Base-by-base conservation (phyloP, 2,329 filamentous ascomycete genomes). In the Didymella exigua region DNA sequence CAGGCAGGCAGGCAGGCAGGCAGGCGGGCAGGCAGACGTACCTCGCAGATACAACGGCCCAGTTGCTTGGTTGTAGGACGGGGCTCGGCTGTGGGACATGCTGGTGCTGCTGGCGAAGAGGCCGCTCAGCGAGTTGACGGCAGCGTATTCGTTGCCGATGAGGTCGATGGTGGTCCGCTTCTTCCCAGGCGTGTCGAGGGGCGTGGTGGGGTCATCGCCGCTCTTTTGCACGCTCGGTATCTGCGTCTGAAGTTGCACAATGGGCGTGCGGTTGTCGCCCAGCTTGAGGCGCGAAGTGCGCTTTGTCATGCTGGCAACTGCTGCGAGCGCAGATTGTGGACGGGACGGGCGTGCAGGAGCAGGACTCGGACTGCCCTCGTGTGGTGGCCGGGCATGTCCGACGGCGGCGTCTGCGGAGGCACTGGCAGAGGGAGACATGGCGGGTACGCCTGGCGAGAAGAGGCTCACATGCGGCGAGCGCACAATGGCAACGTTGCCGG, bases 191-290 rank as follows among this genome's bases (percentile, higher is more conserved):
- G 61, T 68, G 27, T 76, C 71, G 14, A 77, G 67, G 3, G 76
- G 74, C 1, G 73, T 75, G 9, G 72, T 77, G 0, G 79, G 78
- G 61, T 82, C 79, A 66, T 82, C 79, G 43, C 70, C 75, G 65
- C 79, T 78, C 63, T 82, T 82, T 58, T 80, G 77, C 6, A 76
- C 79, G 40, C 70, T 65, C 13, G 77, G 74, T 23, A 81, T 75
- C 33, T 67, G 68, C 14, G 66, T 61, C 43, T 66, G 67, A 18
- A 72, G 63, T 43, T 68, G 71, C 18, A 67, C 66, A 45, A 69
- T 69, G 41, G 69, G 68, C 21, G 60, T 42, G 21, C 65, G 62
- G 36, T 68, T 58, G 53, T 72, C 69, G 14, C 66, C 61, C 34
- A 66, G 59, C 48, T 65, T 70, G 38, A 66, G 60, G 44, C 71